Conservation (phyloP, 2,329 filamentous ascomycete genomes). For the Allantophomopsis lycopodina region DNA sequence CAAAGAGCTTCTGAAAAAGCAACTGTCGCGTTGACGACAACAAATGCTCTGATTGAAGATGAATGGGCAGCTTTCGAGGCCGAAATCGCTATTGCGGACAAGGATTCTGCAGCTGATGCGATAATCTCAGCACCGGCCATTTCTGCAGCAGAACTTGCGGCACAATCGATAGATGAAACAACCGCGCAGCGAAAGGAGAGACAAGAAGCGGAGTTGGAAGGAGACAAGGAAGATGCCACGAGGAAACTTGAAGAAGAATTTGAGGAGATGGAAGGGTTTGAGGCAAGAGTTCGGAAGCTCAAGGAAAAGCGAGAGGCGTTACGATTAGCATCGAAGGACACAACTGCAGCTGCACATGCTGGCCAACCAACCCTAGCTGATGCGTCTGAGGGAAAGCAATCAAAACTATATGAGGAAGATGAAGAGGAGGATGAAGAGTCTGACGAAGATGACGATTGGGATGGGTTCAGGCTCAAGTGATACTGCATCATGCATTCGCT, state of each 20-base stretch:
- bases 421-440: slow-evolving; percentile 28
- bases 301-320: slow-evolving; percentile 61
- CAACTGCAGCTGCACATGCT: slow-evolving; percentile 8
- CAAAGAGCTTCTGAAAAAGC: slow-evolving; percentile 25
- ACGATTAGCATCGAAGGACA: slow-evolving; percentile 23
- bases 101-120: slow-evolving; percentile 26
- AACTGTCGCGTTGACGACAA: slow-evolving; percentile 15
- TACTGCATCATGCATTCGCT: too few relatives aligned
- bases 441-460: slow-evolving; percentile 42
- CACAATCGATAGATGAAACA: slow-evolving; percentile 33
- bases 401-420: slow-evolving; percentile 27
- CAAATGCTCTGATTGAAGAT: slow-evolving; percentile 48
- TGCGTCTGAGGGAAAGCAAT: slow-evolving; percentile 12
- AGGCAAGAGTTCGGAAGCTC: slow-evolving; percentile 53
- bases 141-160: slow-evolving; percentile 46
- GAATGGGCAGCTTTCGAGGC: slow-evolving; percentile 84
- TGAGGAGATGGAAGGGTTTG: slow-evolving; percentile 70
- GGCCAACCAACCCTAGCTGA: slow-evolving; percentile 12
- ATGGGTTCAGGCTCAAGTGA: slow-evolving; percentile 28
- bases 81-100: slow-evolving; percentile 46
- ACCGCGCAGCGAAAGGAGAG: slow-evolving; percentile 31
- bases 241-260: slow-evolving; percentile 64
- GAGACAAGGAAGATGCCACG: slow-evolving; percentile 64
- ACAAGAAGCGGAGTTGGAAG: slow-evolving; percentile 41
- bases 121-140: slow-evolving; percentile 58